Percentiles rank a stretch among this genome's conserved stretches.
phyloP scores from a whole-genome alignment of 2,329 filamentous ascomycete species.

The Nothopassalora personata region DNA sequence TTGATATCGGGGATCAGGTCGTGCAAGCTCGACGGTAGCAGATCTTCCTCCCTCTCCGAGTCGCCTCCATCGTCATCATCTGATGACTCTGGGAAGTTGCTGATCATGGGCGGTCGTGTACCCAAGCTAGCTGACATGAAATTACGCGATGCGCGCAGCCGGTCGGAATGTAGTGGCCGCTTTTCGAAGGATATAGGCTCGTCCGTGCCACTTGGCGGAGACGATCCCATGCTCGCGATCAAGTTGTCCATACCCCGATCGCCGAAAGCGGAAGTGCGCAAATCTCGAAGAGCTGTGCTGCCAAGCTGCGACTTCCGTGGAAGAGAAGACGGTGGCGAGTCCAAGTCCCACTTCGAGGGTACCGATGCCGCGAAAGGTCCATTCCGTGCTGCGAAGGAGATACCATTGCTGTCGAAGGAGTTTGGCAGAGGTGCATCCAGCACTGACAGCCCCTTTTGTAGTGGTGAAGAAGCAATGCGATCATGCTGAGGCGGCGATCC shows the following conservation, averaged over 20 bases:
- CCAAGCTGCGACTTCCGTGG: slow-evolving; percentile 46
- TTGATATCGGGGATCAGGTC: slow-evolving; percentile 60
- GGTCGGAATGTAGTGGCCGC: slow-evolving; percentile 60
- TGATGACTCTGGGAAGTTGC: slow-evolving; percentile 34
- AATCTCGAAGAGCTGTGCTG: slow-evolving; percentile 47
- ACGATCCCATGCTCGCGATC: slow-evolving; percentile 47
- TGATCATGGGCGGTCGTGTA: slow-evolving; percentile 32
- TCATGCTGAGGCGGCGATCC: slow-evolving; percentile 78
- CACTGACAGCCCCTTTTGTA: slow-evolving; percentile 66
- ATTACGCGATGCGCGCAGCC: slow-evolving; percentile 48
- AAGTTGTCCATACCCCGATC: slow-evolving; percentile 48
- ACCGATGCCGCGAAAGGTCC: slow-evolving; percentile 89
- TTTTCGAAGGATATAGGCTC: slow-evolving; percentile 64
- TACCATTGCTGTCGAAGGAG: slow-evolving; percentile 93
- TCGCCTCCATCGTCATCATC: slow-evolving; percentile 56
- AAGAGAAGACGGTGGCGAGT: slow-evolving; percentile 66
- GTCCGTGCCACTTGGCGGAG: slow-evolving; percentile 58
- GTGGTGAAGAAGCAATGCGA: slow-evolving; percentile 72
- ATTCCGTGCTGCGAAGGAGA: slow-evolving; percentile 84
- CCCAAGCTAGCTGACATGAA: slow-evolving; percentile 58
- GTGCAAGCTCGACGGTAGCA: slow-evolving; percentile 66
- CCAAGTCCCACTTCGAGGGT: slow-evolving; percentile 83
- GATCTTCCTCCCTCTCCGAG: slow-evolving; percentile 82
- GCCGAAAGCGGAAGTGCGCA: slow-evolving; percentile 63
- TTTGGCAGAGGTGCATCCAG: slow-evolving; percentile 88